Percentiles rank a stretch among this genome's conserved stretches.
phyloP scores from a whole-genome alignment of 768 basidiomycete species.

The Mycena albidolilacea region DNA sequence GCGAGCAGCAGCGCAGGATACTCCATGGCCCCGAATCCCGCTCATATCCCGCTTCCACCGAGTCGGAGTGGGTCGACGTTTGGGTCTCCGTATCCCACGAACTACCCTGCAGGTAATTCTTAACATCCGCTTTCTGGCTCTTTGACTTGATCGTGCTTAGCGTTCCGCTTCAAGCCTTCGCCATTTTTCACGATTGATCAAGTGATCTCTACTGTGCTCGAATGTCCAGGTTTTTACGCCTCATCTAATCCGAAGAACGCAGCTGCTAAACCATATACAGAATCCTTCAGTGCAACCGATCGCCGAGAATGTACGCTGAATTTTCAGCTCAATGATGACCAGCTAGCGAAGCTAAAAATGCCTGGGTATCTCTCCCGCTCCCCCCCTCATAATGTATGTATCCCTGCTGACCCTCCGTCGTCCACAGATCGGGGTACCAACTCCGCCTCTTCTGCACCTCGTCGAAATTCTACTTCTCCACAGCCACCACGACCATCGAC shows the following conservation, averaged over 20 bases:
- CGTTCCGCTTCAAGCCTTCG: slow-evolving; percentile 62
- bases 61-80: slow-evolving; percentile 26
- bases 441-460: slow-evolving; percentile 78
- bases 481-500: slow-evolving; percentile 48
- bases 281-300: slow-evolving; percentile 67
- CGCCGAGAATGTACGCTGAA: slow-evolving; percentile 60
- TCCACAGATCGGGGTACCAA: slow-evolving; percentile 64
- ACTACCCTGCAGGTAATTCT: slow-evolving; percentile 11
- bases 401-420: background rate
- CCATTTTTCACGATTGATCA: slow-evolving; percentile 68
- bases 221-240: slow-evolving; percentile 56
- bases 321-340: slow-evolving; percentile 63
- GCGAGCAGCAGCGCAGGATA: slow-evolving; percentile 1
- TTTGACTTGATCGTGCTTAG: background rate
- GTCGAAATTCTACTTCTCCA: slow-evolving; percentile 63
- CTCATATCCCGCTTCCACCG: slow-evolving; percentile 14
- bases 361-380: background rate
- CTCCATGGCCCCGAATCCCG: slow-evolving; percentile 7
- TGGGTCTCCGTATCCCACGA: background rate
- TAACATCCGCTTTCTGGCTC: background rate
- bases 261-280: background rate
- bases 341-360: slow-evolving; percentile 44
- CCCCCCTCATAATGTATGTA: background rate
- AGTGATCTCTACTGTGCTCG: slow-evolving; percentile 60
- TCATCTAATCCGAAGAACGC: background rate